A percentile compares a stretch with the other conserved stretches of the same genome.
Conservation (phyloP, 305 asterid species). For the Solanum hybrid region DNA sequence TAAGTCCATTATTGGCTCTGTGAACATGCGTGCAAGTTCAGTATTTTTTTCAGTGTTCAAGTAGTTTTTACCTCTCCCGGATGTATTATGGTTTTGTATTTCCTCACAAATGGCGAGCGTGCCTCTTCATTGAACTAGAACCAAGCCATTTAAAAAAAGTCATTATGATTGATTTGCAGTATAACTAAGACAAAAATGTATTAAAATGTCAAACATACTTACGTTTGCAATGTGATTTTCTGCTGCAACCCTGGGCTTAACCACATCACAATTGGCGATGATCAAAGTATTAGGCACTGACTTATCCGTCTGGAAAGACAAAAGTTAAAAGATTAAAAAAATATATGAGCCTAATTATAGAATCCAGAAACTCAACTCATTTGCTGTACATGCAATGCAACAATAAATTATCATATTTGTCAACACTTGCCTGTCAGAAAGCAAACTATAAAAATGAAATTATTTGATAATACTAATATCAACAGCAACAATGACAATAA, state of each 20-base stretch:
- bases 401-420: not conserved
- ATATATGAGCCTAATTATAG: slow-evolving; percentile 1
- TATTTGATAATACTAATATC: not conserved
- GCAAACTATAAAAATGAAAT: not conserved
- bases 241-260: slow-evolving; percentile 91
- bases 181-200: not conserved
- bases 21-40: not conserved
- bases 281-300: slow-evolving; percentile 92
- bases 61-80: slow-evolving; percentile 86
- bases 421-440: not conserved
- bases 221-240: slow-evolving; percentile 80
- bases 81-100: slow-evolving; percentile 87
- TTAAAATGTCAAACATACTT: slow-evolving; percentile 2
- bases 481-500: not conserved
- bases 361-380: not conserved
- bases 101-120: slow-evolving; percentile 81
- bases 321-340: not conserved
- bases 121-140: slow-evolving; percentile 92
- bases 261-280: slow-evolving; percentile 86
- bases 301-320: slow-evolving; percentile 63
- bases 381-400: not conserved
- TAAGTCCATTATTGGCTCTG: not conserved
- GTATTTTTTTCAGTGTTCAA: not conserved
- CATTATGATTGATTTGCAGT: not conserved
- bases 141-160: slow-evolving; percentile 10